These are phyloP conservation scores for Stromatinia cepivora DNA, from an alignment of 2,329 filamentous ascomycete species.

Conservation along the genomic window DNA sequence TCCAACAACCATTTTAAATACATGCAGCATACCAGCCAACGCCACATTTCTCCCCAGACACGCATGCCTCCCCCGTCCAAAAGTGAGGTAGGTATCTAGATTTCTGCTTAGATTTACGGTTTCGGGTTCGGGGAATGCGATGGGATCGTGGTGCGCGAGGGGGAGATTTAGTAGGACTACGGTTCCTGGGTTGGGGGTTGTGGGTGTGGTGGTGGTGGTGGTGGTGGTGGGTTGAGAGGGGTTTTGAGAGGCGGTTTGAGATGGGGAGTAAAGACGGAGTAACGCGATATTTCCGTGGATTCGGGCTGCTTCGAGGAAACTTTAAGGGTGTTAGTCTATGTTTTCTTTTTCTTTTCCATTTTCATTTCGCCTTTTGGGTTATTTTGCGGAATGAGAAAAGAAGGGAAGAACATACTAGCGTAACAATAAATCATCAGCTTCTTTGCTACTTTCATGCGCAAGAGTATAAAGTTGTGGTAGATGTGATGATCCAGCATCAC, in stretches of 20 bases:
- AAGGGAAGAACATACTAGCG: constrained; percentile 48
- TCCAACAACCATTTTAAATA: constrained; percentile 36
- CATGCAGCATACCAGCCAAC: constrained; percentile 58
- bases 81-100: constrained; percentile 62
- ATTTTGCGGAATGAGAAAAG: neutral
- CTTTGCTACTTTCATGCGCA: constrained; percentile 54
- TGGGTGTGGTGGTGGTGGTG: constrained; percentile 50
- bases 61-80: constrained; percentile 60
- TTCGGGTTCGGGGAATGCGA: constrained; percentile 60
- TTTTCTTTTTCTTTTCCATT: neutral
- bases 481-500: constrained; percentile 53
- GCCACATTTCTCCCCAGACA: constrained; percentile 65
- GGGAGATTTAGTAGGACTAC: constrained; percentile 64
- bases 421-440: constrained; percentile 63
- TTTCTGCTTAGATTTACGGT: constrained; percentile 63
- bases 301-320: constrained; percentile 70
- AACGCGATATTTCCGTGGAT: constrained; percentile 62
- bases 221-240: constrained; percentile 42
- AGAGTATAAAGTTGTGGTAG: constrained; percentile 61
- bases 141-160: constrained; percentile 55
- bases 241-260: neutral
- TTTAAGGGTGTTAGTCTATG: constrained; percentile 2
- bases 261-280: constrained; percentile 47
- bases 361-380: too few species aligned
- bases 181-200: constrained; percentile 54